Evolutionary conservation across 2,329 filamentous ascomycete species (phyloP).

Genomic region (Xylaria arbuscula): DNA sequence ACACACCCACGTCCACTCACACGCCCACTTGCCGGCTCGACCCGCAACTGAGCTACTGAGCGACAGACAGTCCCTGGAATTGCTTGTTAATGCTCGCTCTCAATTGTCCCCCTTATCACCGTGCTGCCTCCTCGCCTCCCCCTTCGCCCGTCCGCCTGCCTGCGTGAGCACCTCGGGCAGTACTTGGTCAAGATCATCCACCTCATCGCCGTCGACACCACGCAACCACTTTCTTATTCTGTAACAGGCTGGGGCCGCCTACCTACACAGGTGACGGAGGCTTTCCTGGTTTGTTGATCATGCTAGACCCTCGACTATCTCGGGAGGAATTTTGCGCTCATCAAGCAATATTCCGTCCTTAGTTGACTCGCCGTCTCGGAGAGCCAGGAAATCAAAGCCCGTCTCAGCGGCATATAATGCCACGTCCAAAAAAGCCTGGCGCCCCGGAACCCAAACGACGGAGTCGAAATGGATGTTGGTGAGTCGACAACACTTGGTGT

Average conservation of each 20-base stretch:
- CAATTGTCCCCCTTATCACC: constrained; percentile 26
- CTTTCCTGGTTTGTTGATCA: constrained; percentile 44
- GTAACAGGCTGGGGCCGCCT: constrained; percentile 28
- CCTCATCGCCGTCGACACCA: constrained; percentile 19
- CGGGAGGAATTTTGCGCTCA: constrained; percentile 48
- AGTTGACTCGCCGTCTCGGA: constrained; percentile 36
- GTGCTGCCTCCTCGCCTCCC: constrained; percentile 20
- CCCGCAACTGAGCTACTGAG: constrained; percentile 28
- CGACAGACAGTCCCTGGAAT: constrained; percentile 3
- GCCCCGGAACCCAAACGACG: constrained; percentile 58
- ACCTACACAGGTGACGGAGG: constrained; percentile 24
- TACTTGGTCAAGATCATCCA: constrained; percentile 21
- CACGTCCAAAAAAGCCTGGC: constrained; percentile 57
- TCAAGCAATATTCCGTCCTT: constrained; percentile 47
- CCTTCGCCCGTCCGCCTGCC: constrained; percentile 24
- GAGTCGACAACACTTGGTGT: constrained; percentile 38
- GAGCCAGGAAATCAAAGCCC: constrained; percentile 8
- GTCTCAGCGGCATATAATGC: constrained; percentile 51
- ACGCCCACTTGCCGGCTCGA: constrained; percentile 34
- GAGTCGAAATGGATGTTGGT: constrained; percentile 61
- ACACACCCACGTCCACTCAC: constrained; percentile 23
- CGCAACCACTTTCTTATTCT: constrained; percentile 19
- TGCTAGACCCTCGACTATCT: constrained; percentile 46
- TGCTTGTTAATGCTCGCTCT: constrained; percentile 27
- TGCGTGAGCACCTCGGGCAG: constrained; percentile 13